Evolutionary conservation across 2,329 filamentous ascomycete species (phyloP).

Genomic region (Cercospora citrullina): DNA sequence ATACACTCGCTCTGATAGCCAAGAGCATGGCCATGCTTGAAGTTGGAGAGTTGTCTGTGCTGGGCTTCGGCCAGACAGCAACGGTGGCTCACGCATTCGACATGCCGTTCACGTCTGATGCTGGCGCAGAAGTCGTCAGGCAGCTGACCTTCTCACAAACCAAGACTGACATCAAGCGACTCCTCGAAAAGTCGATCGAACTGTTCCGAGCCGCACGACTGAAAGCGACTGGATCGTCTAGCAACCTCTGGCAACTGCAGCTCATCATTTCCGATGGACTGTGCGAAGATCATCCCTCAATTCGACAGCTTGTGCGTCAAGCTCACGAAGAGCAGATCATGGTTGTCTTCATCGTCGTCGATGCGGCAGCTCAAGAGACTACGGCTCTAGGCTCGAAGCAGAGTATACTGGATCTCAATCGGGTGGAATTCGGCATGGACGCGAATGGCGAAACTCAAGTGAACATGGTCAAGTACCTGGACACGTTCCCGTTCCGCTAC

Average conservation of each 20-base stretch:
- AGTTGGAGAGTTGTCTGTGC: constrained; percentile 85
- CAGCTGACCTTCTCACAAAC: constrained; percentile 83
- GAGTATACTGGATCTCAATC: constrained; percentile 83
- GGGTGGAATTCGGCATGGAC: constrained; percentile 77
- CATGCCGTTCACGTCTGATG: constrained; percentile 75
- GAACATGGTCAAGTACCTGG: constrained; percentile 85
- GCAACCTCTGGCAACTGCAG: constrained; percentile 91
- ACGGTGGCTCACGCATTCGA: constrained; percentile 85
- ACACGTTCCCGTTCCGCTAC: constrained; percentile 95
- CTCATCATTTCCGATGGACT: constrained; percentile 92
- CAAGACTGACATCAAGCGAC: constrained; percentile 77
- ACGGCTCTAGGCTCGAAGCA: constrained; percentile 43
- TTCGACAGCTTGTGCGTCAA: constrained; percentile 78
- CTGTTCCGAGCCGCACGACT: constrained; percentile 76
- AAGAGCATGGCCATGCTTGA: constrained; percentile 89
- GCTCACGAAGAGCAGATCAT: constrained; percentile 94
- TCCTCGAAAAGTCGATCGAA: constrained; percentile 76
- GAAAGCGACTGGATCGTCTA: constrained; percentile 53
- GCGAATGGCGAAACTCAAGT: constrained; percentile 64
- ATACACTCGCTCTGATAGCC: constrained; percentile 89
- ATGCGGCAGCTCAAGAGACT: constrained; percentile 50
- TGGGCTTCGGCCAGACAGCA: constrained; percentile 83
- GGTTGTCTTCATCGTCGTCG: constrained; percentile 97
- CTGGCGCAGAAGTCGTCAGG: constrained; percentile 80
- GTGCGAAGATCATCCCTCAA: constrained; percentile 83